Conservation (phyloP, 768 basidiomycete species). For the Lepiota subincarnata region DNA sequence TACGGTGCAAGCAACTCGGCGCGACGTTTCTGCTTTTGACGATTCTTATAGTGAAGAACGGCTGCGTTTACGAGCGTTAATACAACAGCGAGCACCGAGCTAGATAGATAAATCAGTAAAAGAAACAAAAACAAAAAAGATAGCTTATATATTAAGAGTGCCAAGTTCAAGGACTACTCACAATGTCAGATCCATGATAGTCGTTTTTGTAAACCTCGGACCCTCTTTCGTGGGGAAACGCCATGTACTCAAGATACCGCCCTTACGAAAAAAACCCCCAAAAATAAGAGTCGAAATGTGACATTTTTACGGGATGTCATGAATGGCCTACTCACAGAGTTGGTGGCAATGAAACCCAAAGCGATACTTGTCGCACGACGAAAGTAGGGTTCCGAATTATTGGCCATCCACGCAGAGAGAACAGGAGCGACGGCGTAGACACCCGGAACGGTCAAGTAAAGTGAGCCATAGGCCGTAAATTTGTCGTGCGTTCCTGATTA, state of each 20-base stretch:
- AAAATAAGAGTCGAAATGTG: too few relatives aligned
- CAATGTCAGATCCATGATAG: constrained; percentile 33
- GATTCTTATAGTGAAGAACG: constrained; percentile 25
- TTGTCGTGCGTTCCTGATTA: constrained; percentile 20
- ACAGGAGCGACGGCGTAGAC: constrained; percentile 28
- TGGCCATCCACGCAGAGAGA: constrained; percentile 31
- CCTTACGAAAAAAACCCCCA: constrained; percentile 21
- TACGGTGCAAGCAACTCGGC: constrained; percentile 28
- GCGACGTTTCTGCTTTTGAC: constrained; percentile 20
- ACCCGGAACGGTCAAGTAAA: constrained; percentile 32
- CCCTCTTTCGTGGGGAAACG: constrained; percentile 34
- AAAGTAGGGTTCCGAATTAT: constrained; percentile 34
- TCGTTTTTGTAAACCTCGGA: constrained; percentile 31
- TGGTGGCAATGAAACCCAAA: constrained; percentile 30
- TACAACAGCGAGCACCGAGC: constrained; percentile 24
- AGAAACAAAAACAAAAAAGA: too few relatives aligned
- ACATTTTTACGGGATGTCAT: too few relatives aligned
- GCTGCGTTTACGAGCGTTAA: constrained; percentile 22
- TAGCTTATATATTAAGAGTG: too few relatives aligned
- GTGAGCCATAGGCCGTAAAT: constrained; percentile 27
- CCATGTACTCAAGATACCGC: constrained; percentile 38
- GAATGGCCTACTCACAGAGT: constrained; percentile 29
- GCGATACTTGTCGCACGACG: constrained; percentile 33
- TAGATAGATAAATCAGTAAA: constrained; percentile 5
- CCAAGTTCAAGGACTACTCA: constrained; percentile 19